Percentiles rank a stretch among this genome's conserved stretches.
phyloP scores from a whole-genome alignment of 257 asterid genomes.

The Anisodus tanguticus region DNA sequence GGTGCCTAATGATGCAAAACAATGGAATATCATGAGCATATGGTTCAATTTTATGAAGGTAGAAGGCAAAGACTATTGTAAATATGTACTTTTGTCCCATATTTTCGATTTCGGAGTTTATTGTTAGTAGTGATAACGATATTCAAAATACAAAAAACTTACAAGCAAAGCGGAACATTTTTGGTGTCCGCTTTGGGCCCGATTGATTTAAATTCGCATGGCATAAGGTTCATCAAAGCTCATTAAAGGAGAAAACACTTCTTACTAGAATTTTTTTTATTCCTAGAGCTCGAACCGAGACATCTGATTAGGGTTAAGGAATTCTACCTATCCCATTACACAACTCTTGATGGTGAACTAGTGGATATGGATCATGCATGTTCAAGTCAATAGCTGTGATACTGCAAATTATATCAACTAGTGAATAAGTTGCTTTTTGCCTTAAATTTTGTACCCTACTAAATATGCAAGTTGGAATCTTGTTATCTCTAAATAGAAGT shows the following conservation, averaged over 20 bases:
- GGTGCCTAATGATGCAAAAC: slow-evolving; percentile 26
- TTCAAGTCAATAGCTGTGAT: too few species aligned
- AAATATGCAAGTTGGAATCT: background rate
- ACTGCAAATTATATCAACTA: too few species aligned
- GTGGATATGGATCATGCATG: too few species aligned
- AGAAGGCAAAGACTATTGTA: background rate
- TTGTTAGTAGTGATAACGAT: background rate
- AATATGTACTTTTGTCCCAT: background rate
- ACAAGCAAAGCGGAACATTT: background rate
- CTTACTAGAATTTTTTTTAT: too few species aligned
- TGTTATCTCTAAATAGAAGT: too few species aligned
- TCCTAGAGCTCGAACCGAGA: too few species aligned
- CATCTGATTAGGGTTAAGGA: too few species aligned
- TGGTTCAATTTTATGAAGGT: background rate
- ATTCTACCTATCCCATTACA: too few species aligned
- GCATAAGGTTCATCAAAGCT: too few species aligned
- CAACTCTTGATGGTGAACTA: too few species aligned
- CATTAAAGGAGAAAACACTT: too few species aligned
- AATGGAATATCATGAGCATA: slow-evolving; percentile 3
- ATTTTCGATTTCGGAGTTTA: too few species aligned
- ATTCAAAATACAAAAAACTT: background rate
- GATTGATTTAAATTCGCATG: background rate
- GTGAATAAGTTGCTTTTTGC: background rate
- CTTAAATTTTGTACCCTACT: background rate
- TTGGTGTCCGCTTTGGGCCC: background rate